Base-by-base conservation (phyloP, 768 basidiomycete genomes). In the Pisolithus albus region DNA sequence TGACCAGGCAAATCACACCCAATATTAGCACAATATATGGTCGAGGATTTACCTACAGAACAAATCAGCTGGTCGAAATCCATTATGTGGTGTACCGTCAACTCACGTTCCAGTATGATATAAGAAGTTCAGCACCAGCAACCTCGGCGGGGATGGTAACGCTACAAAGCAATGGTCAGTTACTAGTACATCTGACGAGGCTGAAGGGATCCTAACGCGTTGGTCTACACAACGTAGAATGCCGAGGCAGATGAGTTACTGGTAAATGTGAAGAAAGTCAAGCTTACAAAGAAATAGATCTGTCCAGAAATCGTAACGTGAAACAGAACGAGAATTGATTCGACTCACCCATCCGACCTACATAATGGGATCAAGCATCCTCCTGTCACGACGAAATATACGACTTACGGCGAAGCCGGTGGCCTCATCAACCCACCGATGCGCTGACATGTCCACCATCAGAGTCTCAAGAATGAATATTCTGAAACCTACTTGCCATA, bases 81-180 rank as follows among this genome's bases (percentile, higher is more conserved):
- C 34, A 13, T 1, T 13, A 34, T 11, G 13, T 34, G 13, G 34
- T 34, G 34, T 34, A 34, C 11, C 34, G 13, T 34, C 34, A 6
- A 64, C 73, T 49, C 54, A 82, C 81, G 57, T 82, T 71, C 88
- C 88, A 90, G 70, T 82, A 86, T 5, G 78, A 73, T 51, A 91
- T 70, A n/a, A 92, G 66, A 49, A 90, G 75, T 9, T 78, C 75
- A 8, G 85, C 81, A 2, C 87, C 88, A 3, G 82, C 81, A 52
- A 92, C 75, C 67, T 89, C 86, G 24, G 82, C 80, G 13, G 86
- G 85, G 0, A 80, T 72, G 2, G 82, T 75, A 48, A 84, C 81
- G n/a, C 73, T 77, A 46, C 21, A 37, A 21, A 36, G 7, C 10
- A 47, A 26, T 46, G 8, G n/a, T 7, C 19, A 4, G 5, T 2